A percentile compares a stretch with the other conserved stretches of the same genome.
phyloP scores from a whole-genome alignment of 345 rosid species.

The Citropsis articulata region DNA sequence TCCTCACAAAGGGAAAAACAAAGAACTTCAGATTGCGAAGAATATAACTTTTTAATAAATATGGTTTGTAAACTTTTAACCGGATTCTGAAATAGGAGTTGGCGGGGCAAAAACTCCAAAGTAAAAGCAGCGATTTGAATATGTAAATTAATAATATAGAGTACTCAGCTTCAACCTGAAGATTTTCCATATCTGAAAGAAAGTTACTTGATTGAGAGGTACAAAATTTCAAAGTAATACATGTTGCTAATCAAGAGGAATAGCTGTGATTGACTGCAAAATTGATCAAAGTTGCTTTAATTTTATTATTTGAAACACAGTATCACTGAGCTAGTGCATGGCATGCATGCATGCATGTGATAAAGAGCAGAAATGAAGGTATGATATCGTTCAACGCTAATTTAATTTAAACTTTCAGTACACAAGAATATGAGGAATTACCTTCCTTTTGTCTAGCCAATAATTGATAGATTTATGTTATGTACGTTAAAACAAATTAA shows the following conservation, averaged over 20 bases:
- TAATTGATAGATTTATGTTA: neutral
- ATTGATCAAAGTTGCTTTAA: neutral
- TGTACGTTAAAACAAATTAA: neutral
- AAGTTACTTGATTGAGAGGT: neutral
- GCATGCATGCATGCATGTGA: conserved; percentile 1
- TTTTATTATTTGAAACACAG: neutral
- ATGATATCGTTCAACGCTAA: too few species aligned
- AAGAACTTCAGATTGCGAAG: neutral
- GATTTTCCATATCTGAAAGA: neutral
- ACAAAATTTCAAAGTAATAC: neutral
- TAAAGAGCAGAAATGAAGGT: neutral
- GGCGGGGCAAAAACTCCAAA: conserved; percentile 3
- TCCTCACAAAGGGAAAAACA: neutral
- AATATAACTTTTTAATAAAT: conserved; percentile 5
- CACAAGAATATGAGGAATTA: neutral
- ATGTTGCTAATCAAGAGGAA: neutral
- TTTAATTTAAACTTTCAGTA: neutral
- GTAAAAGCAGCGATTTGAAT: conserved; percentile 2
- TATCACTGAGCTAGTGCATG: neutral
- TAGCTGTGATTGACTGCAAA: neutral
- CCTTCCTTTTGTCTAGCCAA: neutral
- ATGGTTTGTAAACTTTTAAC: neutral
- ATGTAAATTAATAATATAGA: neutral
- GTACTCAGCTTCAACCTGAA: conserved; percentile 9
- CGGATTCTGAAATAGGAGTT: neutral